These are phyloP conservation scores for Malbranchea cinnamomea DNA, from an alignment of 2,329 filamentous ascomycete species.

Conservation along the genomic window DNA sequence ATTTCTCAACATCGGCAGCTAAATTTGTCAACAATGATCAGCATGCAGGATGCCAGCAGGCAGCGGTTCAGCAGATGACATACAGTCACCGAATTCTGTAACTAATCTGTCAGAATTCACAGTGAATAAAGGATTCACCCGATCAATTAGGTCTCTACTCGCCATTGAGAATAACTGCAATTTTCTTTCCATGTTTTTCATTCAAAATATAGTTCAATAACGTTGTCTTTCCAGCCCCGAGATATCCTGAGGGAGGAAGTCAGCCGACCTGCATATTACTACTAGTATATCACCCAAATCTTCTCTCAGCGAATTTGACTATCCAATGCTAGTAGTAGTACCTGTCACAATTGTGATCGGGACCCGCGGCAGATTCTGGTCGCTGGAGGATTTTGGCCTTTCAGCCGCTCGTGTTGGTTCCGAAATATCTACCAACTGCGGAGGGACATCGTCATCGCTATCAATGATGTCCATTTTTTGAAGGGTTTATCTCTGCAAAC, in stretches of 20 bases:
- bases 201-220: constrained; percentile 91
- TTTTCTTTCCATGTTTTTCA: constrained; percentile 90
- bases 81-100: constrained; percentile 67
- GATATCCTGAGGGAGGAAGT: constrained; percentile 50
- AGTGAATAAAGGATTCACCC: background rate
- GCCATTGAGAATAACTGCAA: constrained; percentile 94
- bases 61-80: constrained; percentile 18
- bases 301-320: too few relatives aligned
- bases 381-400: constrained; percentile 15
- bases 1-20: constrained; percentile 93
- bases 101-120: constrained; percentile 10
- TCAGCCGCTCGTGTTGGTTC: constrained; percentile 12
- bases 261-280: too few relatives aligned
- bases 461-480: constrained; percentile 8
- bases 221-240: constrained; percentile 91
- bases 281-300: too few relatives aligned
- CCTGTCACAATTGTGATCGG: constrained; percentile 38
- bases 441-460: constrained; percentile 28
- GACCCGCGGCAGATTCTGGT: constrained; percentile 24
- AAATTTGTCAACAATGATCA: constrained; percentile 4
- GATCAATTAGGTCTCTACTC: constrained; percentile 14
- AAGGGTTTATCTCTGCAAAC: too few relatives aligned
- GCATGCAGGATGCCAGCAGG: background rate
- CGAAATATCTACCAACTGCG: constrained; percentile 28
- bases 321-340: constrained; percentile 13